phyloP scores from a whole-genome alignment of 352 stramenopile species.

The Phytophthora constricta region DNA sequence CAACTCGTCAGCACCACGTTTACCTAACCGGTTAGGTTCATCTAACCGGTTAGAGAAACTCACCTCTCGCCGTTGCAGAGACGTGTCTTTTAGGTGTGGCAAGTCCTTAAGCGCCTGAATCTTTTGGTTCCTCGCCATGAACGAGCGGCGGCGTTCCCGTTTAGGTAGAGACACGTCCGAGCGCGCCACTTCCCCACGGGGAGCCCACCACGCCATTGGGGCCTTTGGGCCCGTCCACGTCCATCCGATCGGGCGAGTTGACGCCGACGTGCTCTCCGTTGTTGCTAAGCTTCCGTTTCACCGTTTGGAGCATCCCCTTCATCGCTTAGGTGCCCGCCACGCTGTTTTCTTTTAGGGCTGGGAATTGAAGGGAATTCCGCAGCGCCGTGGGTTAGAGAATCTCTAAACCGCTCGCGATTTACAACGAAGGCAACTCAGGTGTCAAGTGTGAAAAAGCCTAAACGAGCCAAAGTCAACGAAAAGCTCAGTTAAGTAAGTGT shows the following conservation, averaged over 20 bases:
- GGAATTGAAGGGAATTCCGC: too few relatives aligned
- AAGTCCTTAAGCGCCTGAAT: conserved; percentile 88
- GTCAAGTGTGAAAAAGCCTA: conserved; percentile 24
- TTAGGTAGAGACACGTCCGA: conserved; percentile 87
- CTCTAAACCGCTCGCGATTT: too few relatives aligned
- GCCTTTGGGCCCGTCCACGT: conserved; percentile 54
- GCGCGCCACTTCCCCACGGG: conserved; percentile 75
- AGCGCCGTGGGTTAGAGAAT: not conserved
- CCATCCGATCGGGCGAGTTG: conserved; percentile 63
- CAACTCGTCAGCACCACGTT: too few relatives aligned
- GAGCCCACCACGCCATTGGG: conserved; percentile 35
- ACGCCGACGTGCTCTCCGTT: conserved; percentile 71
- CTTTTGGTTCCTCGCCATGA: conserved; percentile 87
- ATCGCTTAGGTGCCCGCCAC: conserved; percentile 52
- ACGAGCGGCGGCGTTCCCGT: conserved; percentile 81
- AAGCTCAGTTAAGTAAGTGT: not conserved
- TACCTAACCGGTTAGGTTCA: too few relatives aligned
- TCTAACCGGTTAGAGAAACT: not conserved
- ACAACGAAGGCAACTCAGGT: not conserved
- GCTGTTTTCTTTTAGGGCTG: too few relatives aligned
- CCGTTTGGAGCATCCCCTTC: conserved; percentile 92
- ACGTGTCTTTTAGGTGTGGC: conserved; percentile 87
- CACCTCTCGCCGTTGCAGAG: conserved; percentile 75
- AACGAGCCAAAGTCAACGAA: not conserved
- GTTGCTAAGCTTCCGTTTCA: conserved; percentile 90